These are phyloP conservation scores for Agaricales sp. DNA, from an alignment of 1,284 basidiomycete species.

Conservation along the genomic window DNA sequence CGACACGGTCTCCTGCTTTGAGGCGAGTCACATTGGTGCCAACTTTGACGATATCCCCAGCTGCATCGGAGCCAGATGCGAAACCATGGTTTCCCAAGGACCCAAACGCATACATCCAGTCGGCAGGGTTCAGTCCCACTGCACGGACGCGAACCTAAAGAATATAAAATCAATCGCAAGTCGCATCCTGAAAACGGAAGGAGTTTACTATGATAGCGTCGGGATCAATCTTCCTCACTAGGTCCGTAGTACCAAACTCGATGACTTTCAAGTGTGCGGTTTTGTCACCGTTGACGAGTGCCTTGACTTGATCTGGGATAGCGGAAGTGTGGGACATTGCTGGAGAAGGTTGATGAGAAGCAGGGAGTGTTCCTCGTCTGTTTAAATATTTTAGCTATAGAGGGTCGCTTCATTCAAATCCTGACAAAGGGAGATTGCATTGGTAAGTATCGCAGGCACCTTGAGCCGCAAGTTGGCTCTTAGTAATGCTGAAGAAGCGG, in stretches of 20 bases:
- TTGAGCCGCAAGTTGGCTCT: too few relatives aligned
- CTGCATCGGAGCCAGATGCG: neutral
- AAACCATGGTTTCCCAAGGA: neutral
- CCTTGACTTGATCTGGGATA: neutral
- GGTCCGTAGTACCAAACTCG: neutral
- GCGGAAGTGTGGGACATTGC: too few relatives aligned
- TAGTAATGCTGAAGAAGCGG: too few relatives aligned
- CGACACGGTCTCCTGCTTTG: neutral
- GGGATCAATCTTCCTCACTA: neutral
- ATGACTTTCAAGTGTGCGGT: neutral
- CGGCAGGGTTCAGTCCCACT: neutral
- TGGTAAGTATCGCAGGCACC: too few relatives aligned
- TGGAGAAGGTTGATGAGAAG: neutral
- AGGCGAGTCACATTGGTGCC: neutral
- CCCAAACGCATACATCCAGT: neutral
- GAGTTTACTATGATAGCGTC: neutral
- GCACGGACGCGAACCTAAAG: neutral
- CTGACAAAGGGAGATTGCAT: too few relatives aligned
- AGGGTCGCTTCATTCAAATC: too few relatives aligned
- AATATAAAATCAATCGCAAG: neutral
- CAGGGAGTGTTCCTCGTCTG: too few relatives aligned
- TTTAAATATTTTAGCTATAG: too few relatives aligned
- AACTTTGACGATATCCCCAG: neutral
- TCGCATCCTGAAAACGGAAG: neutral
- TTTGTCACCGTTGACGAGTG: neutral